Evolutionary conservation across 768 basidiomycete species (phyloP), one percentile per base, ranked within the genome.

Genomic region (Inosperma sp.): DNA sequence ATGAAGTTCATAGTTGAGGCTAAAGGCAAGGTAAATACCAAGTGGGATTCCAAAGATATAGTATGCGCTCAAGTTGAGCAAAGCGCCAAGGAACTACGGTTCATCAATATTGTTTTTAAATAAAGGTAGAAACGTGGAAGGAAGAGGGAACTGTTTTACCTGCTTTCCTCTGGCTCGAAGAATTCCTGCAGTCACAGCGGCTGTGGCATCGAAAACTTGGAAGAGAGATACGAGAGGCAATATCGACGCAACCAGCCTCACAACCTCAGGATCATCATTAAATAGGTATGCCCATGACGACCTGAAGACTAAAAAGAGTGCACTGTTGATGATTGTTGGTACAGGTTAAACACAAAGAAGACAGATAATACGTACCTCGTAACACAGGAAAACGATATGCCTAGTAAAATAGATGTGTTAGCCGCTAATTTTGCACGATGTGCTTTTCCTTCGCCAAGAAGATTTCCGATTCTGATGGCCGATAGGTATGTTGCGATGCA

Each of bases 201-300:
- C 64, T 9, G 82, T 72, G 1, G 85, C 90, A 59, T 99, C 95
- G 51, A 93, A 86, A 3, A 95, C 81, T 66, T 96, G 88, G 73
- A 84, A 88, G 22, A 88, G 70, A 7, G 84, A 81, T 4, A 95
- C 82, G 7, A 88, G 71, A 0, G 89, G 88, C 12, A 93, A 63
- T 48, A 93, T 83, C 2, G 73, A 67, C 0, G 88, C 83, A 10
- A 90, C 84, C 6, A 84, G 66, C 2, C 51, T 40, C 12, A 86
- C 79, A 3, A 81, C 78, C 65, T 79, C 83, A 71, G 65, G 48
- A 62, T 84, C 82, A 40, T 72, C 65, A 46, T 89, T 92, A 70
- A 93, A 93, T 7, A 93, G 60, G 58, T 81, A 79, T 1, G 77
- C 84, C 84, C 86, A 91, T 1, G 72, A 70, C 33, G 82, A 64